Conservation (phyloP, 345 rosid species). For the Camelina sativa region DNA sequence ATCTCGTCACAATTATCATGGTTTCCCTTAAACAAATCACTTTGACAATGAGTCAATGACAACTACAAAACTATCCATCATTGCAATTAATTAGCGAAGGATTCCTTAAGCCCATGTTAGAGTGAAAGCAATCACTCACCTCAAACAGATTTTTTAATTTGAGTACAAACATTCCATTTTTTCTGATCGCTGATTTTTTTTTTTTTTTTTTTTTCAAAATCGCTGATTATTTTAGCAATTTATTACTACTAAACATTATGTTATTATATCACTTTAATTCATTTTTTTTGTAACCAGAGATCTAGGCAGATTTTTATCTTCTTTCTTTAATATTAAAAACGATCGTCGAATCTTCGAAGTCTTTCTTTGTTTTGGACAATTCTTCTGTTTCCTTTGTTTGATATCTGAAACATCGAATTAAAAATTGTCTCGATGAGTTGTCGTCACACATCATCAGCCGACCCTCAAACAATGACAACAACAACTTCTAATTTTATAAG, state of each 20-base stretch:
- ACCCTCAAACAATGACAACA: slow-evolving; percentile 23
- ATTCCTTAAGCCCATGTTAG: slow-evolving; percentile 19
- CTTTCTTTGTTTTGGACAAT: too few species aligned
- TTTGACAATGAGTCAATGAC: neutral
- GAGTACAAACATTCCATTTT: slow-evolving; percentile 26
- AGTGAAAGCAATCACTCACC: slow-evolving; percentile 16
- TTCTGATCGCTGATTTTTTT: slow-evolving; percentile 13
- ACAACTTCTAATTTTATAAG: neutral
- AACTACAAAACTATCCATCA: slow-evolving; percentile 4
- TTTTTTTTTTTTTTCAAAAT: too few species aligned
- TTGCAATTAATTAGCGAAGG: slow-evolving; percentile 22
- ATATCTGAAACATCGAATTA: slow-evolving; percentile 23
- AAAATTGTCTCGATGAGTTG: slow-evolving; percentile 36
- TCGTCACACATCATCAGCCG: slow-evolving; percentile 43
- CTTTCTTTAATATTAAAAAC: neutral
- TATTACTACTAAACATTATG: neutral
- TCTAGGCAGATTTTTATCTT: neutral
- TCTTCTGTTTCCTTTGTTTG: slow-evolving; percentile 8
- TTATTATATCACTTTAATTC: slow-evolving; percentile 12
- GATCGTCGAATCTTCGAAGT: slow-evolving; percentile 1
- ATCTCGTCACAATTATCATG: neutral
- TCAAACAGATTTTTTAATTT: neutral
- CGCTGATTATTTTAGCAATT: neutral
- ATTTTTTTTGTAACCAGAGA: neutral
- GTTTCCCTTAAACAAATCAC: neutral